Conservation (phyloP, 441 rosid species). For the Populus hybrid region DNA sequence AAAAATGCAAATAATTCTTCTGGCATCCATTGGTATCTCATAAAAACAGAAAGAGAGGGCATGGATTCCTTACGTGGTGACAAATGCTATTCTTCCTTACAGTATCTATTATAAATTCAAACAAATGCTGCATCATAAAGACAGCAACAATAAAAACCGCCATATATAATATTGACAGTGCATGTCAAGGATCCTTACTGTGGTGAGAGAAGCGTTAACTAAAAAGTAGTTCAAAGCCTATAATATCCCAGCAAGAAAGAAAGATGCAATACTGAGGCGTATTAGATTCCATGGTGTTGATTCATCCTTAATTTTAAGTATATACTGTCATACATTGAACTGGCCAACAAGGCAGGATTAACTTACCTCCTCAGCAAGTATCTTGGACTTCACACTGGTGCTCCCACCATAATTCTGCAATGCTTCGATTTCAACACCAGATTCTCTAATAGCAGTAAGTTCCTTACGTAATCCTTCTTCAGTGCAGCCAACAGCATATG, state of each 20-base stretch:
- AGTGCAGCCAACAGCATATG: conserved; percentile 87
- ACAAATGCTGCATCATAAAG: not conserved
- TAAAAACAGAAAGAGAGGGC: not conserved
- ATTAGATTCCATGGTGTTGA: too few species aligned
- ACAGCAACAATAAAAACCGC: not conserved
- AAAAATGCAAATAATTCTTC: not conserved
- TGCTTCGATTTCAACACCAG: conserved; percentile 56
- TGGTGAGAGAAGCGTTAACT: not conserved
- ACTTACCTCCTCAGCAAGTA: conserved; percentile 57
- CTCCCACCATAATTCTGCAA: conserved; percentile 58
- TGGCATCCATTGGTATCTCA: not conserved
- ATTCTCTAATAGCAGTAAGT: conserved; percentile 63
- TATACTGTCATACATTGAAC: not conserved
- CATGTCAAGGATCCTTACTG: not conserved
- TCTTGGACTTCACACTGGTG: conserved; percentile 63
- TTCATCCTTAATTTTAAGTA: not conserved
- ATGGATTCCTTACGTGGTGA: not conserved
- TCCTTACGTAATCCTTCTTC: conserved; percentile 76
- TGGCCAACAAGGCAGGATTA: not conserved
- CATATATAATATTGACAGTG: not conserved
- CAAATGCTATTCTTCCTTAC: not conserved
- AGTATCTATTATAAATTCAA: not conserved
- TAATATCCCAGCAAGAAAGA: not conserved
- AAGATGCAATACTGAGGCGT: not conserved
- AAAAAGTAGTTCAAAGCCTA: not conserved